A percentile compares a stretch with the other conserved stretches of the same genome.
phyloP scores from a whole-genome alignment of 2,329 filamentous ascomycete species.

The Diaporthe citrichinensis region DNA sequence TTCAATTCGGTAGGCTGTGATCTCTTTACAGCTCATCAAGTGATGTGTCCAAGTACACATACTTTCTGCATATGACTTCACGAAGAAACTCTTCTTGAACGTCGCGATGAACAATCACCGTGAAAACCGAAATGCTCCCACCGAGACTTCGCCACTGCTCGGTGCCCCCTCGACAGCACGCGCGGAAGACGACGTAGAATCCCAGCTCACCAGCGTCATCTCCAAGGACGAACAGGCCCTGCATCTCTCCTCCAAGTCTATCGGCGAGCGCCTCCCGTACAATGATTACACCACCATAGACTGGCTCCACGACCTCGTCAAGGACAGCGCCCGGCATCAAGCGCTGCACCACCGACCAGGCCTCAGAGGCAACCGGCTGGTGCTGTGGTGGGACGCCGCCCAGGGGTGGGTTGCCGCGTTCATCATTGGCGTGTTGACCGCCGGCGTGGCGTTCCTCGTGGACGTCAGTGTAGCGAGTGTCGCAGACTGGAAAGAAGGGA shows the following conservation, averaged over 20 bases:
- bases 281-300: constrained; percentile 75
- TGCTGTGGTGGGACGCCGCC: constrained; percentile 62
- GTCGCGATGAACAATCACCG: neutral
- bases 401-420: constrained; percentile 70
- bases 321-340: constrained; percentile 65
- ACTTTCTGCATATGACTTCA: neutral
- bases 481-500: constrained; percentile 69
- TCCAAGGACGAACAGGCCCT: constrained; percentile 54
- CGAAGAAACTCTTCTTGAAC: neutral
- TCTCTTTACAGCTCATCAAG: neutral
- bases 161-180: neutral
- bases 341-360: neutral
- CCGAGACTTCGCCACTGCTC: constrained; percentile 2
- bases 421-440: constrained; percentile 67
- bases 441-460: constrained; percentile 68
- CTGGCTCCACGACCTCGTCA: constrained; percentile 73
- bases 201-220: constrained; percentile 46
- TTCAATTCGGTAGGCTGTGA: neutral
- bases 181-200: constrained; percentile 42
- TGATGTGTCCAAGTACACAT: neutral
- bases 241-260: constrained; percentile 50
- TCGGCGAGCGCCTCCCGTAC: constrained; percentile 70
- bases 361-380: constrained; percentile 55
- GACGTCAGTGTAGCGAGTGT: constrained; percentile 65
- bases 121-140: neutral